Base-by-base conservation (phyloP, 768 basidiomycete species). In the Termitomyces sp. region DNA sequence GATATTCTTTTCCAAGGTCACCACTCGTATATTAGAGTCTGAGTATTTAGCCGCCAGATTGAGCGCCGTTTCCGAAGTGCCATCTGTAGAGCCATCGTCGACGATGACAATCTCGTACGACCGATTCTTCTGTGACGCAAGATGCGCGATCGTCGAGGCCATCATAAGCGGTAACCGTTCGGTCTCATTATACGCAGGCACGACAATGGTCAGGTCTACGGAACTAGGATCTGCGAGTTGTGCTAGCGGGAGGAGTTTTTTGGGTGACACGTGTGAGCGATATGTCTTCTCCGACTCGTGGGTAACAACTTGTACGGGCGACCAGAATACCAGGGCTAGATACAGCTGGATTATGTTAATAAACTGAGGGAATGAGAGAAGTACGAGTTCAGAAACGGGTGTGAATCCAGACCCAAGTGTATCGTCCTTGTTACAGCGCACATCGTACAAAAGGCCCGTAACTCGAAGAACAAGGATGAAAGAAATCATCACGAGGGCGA, bases 391-490 rank as follows among this genome's bases (percentile, higher is more conserved):
- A 74, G 73, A 70, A 60, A 67, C 69, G 71, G 72, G 70, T 61
- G 58, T 55, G 55, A 59, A 65, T 71, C 78, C 76, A 69, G 75
- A 79, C 81, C 85, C 75, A 64, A 58, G 55, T 56, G 57, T 76
- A 65, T 88, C 89, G 84, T 87, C 89, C 62, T 79, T 69, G 77
- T 73, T 73, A 66, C 74, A 76, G 80, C 88, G 87, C 78, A 66
- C 67, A 67, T 56, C 64, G 59, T 62, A 49, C 57, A 63, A 62
- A 72, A 60, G 70, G 77, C 89, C 84, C 84, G 71, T 63, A 66
- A 75, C 85, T 91, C 90, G 76, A 87, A 91, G 89, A 91, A 92
- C 89, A 92, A 92, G 89, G 89, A 92, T 92, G 90, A 89, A 81
- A 69, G 54, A 75, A 74, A 61, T 73, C 85, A 88, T 89, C 88